These are phyloP conservation scores for Fusarium sp. DNA, from an alignment of 2,329 filamentous ascomycete genomes.

Conservation along the genomic window DNA sequence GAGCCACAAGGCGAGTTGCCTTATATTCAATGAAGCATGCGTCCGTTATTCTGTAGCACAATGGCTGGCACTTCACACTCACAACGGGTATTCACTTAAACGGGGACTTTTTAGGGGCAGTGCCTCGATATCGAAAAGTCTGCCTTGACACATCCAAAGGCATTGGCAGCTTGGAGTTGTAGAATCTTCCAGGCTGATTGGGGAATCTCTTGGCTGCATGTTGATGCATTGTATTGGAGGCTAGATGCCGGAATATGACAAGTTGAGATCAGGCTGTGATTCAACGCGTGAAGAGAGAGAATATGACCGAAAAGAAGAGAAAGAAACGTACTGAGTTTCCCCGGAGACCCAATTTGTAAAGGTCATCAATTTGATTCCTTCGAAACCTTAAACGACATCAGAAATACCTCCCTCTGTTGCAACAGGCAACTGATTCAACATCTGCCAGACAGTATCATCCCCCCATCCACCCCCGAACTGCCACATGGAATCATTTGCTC, in stretches of 20 bases:
- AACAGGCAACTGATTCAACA: conserved; percentile 65
- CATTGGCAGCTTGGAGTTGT: not conserved
- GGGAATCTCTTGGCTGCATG: not conserved
- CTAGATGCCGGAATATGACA: not conserved
- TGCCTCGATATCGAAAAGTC: not conserved
- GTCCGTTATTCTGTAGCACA: conserved; percentile 19
- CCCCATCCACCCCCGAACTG: conserved; percentile 69
- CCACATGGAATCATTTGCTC: conserved; percentile 52
- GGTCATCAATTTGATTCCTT: not conserved
- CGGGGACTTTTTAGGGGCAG: not conserved
- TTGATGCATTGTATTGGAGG: not conserved
- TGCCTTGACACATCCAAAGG: conserved; percentile 6
- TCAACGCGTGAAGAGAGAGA: not conserved
- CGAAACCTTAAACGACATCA: conserved; percentile 5
- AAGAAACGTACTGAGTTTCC: not conserved
- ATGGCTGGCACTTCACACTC: not conserved
- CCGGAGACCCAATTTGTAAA: not conserved
- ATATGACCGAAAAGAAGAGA: not conserved
- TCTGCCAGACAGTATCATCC: conserved; percentile 68
- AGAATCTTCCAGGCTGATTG: not conserved
- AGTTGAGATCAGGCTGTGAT: not conserved
- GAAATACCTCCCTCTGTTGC: conserved; percentile 24
- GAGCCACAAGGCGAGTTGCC: conserved; percentile 1
- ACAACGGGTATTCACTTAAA: not conserved
- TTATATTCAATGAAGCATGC: not conserved